Evolutionary conservation across 2,329 filamentous ascomycete species (phyloP), one percentile per base, ranked within the genome.

Genomic region (Beauveria sp.): DNA sequence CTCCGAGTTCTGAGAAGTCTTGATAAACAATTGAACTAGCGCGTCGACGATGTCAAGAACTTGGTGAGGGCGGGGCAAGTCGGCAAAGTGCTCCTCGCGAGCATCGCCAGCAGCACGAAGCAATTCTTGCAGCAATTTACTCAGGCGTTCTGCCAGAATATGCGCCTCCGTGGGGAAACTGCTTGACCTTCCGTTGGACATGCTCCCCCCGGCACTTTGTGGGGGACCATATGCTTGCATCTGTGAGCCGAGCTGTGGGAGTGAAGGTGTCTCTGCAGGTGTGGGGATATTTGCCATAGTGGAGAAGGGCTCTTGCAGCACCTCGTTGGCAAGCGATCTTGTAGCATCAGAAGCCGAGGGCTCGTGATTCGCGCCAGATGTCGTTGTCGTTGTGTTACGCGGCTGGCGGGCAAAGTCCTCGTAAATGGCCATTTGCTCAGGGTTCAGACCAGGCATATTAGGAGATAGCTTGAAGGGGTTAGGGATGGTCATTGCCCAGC

Each of bases 341-440:
- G 83, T 85, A 5, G 83, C 78, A 67, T 88, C 85, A 2, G 84
- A 86, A 1, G 80, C 73, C 2, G 85, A 83, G 12, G 83, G 75
- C 18, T 77, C 78, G 65, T 87, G 84, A 18, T 55, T 61, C 22
- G 51, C 51, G 28, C 58, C 58, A 4, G 79, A 77, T 2, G 80
- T 72, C 71, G 85, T 72, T 73, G 85, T 70, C 70, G 80, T 66
- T 70, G 80, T 72, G 70, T 82, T 84, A 61, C 91, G 88, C 30
- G 91, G 88, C 71, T 96, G 91, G 61, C 92, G 84, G 10, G 91
- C 91, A 73, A 99, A 99, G 64, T 97, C 92, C 69, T 97, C 92
- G 70, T 99, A 99, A 28, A 99, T 96, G 12, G 90, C 90, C 78
- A 97, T 85, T 70, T 99, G 94, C 68, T 97, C 91, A 26, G 89